These are phyloP conservation scores for Diaporthe nobilis DNA, from an alignment of 2,329 filamentous ascomycete genomes.

Conservation along the genomic window DNA sequence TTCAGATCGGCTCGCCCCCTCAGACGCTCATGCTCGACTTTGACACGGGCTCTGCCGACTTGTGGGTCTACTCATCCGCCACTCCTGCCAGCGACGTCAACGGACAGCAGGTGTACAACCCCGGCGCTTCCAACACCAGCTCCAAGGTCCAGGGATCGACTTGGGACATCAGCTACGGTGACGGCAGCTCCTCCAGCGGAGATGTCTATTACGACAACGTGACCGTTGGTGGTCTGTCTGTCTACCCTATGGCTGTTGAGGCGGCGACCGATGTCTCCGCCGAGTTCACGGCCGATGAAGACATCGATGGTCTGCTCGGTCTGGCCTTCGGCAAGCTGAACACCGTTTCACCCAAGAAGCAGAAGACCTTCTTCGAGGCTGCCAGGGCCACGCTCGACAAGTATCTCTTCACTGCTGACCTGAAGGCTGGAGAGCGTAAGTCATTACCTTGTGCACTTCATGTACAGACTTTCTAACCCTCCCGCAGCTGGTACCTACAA, in stretches of 20 bases:
- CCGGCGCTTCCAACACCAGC: constrained; percentile 56
- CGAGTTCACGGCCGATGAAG: constrained; percentile 56
- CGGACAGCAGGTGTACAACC: constrained; percentile 59
- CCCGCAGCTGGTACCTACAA: constrained; percentile 52
- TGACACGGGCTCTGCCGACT: constrained; percentile 62
- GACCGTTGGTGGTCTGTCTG: constrained; percentile 59
- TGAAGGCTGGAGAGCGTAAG: constrained; percentile 52
- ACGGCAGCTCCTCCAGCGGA: constrained; percentile 58
- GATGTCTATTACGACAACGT: constrained; percentile 62
- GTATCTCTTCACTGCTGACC: constrained; percentile 52
- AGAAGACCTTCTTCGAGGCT: constrained; percentile 60
- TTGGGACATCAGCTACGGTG: constrained; percentile 61
- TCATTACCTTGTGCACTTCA: not conserved
- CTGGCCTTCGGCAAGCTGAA: constrained; percentile 61
- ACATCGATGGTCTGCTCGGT: constrained; percentile 61
- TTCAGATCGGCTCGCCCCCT: constrained; percentile 55
- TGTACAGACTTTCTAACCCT: not conserved
- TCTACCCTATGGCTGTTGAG: constrained; percentile 59
- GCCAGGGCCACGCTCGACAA: constrained; percentile 48
- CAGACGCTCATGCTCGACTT: constrained; percentile 60
- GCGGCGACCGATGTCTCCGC: constrained; percentile 58
- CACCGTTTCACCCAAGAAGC: constrained; percentile 57
- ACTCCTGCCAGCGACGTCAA: constrained; percentile 47
- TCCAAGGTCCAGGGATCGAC: constrained; percentile 53
- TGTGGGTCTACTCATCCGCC: constrained; percentile 54